Evolutionary conservation across 805 yeast genomes (phyloP).

Genomic region (Starmera caribaea): DNA sequence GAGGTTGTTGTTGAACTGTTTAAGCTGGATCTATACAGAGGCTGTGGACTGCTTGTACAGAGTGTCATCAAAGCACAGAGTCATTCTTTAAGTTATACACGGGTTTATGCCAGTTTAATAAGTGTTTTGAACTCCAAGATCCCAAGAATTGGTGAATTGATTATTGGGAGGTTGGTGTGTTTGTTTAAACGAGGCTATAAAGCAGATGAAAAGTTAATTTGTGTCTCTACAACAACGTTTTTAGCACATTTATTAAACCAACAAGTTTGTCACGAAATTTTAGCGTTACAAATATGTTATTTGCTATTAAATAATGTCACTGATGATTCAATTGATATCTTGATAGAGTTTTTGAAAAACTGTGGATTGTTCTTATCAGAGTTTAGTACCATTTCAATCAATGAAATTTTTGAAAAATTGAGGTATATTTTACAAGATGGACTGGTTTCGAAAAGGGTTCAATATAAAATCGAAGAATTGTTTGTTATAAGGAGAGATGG

Average conservation of each 20-base stretch:
- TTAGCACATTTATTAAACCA: constrained; percentile 56
- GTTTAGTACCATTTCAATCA: constrained; percentile 33
- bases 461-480: constrained; percentile 37
- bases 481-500: constrained; percentile 39
- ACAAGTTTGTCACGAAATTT: constrained; percentile 45
- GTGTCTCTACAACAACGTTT: constrained; percentile 37
- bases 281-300: constrained; percentile 43
- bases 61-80: constrained; percentile 46
- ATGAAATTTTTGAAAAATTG: constrained; percentile 48
- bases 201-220: constrained; percentile 32
- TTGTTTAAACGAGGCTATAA: constrained; percentile 48
- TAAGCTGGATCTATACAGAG: constrained; percentile 47
- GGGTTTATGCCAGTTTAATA: constrained; percentile 47
- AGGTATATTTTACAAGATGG: constrained; percentile 53
- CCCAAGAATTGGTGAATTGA: constrained; percentile 57
- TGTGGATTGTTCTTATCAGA: constrained; percentile 42
- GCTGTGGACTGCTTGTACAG: constrained; percentile 51
- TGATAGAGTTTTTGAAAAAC: constrained; percentile 37
- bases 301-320: constrained; percentile 38
- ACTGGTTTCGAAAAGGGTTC: constrained; percentile 30
- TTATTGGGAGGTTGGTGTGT: constrained; percentile 42
- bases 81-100: constrained; percentile 29
- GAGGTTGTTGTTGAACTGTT: constrained; percentile 40
- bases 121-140: constrained; percentile 55
- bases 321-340: constrained; percentile 46